Evolutionary conservation across 306 rosid genomes (phyloP), one percentile per base, ranked within the genome.

Genomic region (Oemleria cerasiformis): DNA sequence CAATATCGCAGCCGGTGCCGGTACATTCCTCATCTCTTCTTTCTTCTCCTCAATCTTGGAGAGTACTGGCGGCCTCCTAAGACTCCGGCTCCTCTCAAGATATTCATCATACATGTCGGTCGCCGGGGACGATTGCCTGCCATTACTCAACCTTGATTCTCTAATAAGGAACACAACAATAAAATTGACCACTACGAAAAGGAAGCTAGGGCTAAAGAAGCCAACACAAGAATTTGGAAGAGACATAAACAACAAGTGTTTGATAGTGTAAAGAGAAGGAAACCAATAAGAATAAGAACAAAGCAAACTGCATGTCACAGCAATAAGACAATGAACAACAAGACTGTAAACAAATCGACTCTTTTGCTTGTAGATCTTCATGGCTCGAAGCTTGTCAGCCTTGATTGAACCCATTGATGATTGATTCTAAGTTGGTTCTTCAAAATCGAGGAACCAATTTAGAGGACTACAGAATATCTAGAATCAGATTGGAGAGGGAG

Each of bases 81-180:
- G 60, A 13, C 65, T 65, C 17, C 7, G 77, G 65, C 65, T 65
- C 71, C 80, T 79, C 72, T 77, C 78, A 15, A 76, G 53, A 23
- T 71, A 73, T 34, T 79, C 74, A 0, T 67, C 54, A 23, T 76
- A 81, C 50, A 85, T 60, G 15, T 39, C 76, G 7, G 36, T 39
- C 25, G 42, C 41, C 4, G 49, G 78, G 16, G 78, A 65, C 1
- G 75, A 20, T 38, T 69, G 17, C 44, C 25, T 62, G 41, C 82
- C 41, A 20, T 80, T 34, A 20, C 41, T 45, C 14, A 79, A 47
- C 70, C 73, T 82, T 1, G 81, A 80, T 73, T 85, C 86, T 19
- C 88, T 82, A 16, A 85, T 66, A 2, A 85, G 83, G 68, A 76
- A 79, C 10, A 72, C 69, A 5, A 85, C 64, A 7, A 85, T 85